Conservation (phyloP, 164 flowering plant genomes). For the Nymphaea colorata region DNA sequence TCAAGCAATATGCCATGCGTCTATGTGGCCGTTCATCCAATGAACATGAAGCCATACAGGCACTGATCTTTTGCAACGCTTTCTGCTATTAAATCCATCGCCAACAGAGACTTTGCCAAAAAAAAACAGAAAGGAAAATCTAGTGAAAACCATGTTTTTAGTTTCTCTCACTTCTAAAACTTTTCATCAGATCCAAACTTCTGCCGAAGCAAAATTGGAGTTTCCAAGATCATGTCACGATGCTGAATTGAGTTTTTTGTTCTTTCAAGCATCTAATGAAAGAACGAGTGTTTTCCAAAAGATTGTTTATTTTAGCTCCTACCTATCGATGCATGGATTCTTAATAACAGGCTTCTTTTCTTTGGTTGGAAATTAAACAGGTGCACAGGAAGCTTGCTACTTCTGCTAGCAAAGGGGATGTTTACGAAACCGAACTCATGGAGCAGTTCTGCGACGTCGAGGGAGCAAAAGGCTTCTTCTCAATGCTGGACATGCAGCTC, state of each 20-base stretch:
- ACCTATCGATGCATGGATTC: no score
- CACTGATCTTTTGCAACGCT: conserved; percentile 10
- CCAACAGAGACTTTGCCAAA: neutral
- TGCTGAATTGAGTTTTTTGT: no score
- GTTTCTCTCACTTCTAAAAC: no score
- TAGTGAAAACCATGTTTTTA: no score
- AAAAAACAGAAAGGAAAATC: no score
- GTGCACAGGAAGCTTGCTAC: conserved; percentile 76
- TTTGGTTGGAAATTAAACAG: conserved; percentile 19
- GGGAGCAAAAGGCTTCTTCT: conserved; percentile 59
- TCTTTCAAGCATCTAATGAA: no score
- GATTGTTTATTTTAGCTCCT: no score
- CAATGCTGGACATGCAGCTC: conserved; percentile 63
- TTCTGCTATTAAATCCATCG: no score
- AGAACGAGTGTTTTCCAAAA: no score
- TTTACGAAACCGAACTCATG: conserved; percentile 76
- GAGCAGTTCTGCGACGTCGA: conserved; percentile 69
- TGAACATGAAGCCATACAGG: conserved; percentile 67
- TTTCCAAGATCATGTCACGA: no score
- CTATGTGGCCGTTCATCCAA: conserved; percentile 30
- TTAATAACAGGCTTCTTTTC: neutral
- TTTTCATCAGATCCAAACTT: no score
- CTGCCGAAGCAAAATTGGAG: no score
- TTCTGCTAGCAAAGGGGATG: conserved; percentile 55
- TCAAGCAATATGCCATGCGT: conserved; percentile 30